These are phyloP conservation scores for Halophytophthora batemanensis DNA, from an alignment of 352 stramenopile genomes.

Conservation along the genomic window DNA sequence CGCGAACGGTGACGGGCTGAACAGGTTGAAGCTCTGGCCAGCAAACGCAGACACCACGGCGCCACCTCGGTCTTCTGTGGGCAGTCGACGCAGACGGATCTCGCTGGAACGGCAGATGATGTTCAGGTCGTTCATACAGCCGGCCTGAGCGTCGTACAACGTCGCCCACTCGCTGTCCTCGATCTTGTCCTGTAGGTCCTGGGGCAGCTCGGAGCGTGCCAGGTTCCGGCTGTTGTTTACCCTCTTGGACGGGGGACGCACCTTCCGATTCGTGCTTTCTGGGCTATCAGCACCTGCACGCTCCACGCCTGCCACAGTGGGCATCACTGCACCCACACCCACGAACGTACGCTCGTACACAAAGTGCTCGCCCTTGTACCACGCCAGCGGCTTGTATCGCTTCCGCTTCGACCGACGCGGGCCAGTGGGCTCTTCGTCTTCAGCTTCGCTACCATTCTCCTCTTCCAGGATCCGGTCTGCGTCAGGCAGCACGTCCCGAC, in stretches of 20 bases:
- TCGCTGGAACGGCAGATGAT: conserved; percentile 73
- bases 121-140: conserved; percentile 72
- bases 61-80: conserved; percentile 44
- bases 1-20: conserved; percentile 58
- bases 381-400: conserved; percentile 82
- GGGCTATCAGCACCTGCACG: conserved; percentile 57
- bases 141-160: conserved; percentile 56
- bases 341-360: conserved; percentile 82
- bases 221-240: conserved; percentile 39
- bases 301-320: conserved; percentile 72
- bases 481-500: conserved; percentile 56
- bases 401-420: conserved; percentile 74
- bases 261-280: conserved; percentile 40
- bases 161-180: conserved; percentile 71
- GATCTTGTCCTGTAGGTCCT: conserved; percentile 50
- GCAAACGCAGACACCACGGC: conserved; percentile 53
- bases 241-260: conserved; percentile 31
- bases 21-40: conserved; percentile 87
- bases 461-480: conserved; percentile 32
- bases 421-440: conserved; percentile 35
- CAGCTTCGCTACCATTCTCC: conserved; percentile 10
- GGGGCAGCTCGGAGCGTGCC: conserved; percentile 41
- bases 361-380: conserved; percentile 87
- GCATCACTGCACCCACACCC: conserved; percentile 77
- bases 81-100: conserved; percentile 73